Percentiles rank a stretch among this genome's conserved stretches.
Conservation (phyloP, 192 early-diverging fungal genomes). For the Chytriomyces sp. region DNA sequence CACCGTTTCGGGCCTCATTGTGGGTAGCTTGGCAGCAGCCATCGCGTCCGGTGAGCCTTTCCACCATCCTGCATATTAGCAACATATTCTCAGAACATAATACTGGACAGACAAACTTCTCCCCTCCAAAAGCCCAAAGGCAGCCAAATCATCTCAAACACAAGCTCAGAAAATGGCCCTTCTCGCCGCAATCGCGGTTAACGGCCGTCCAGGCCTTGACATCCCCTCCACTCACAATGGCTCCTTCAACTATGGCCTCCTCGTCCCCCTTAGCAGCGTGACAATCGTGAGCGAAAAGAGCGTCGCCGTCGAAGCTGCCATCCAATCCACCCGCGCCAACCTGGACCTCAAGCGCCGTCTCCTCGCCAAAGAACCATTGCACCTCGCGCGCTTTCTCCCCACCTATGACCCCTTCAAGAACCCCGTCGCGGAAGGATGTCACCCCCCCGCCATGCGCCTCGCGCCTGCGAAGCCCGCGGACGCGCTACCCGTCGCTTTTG, state of each 20-base stretch:
- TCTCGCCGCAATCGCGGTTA: slow-evolving; percentile 11
- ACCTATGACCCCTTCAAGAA: not conserved
- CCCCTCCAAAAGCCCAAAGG: not conserved
- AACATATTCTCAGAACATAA: too few relatives aligned
- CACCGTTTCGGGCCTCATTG: slow-evolving; percentile 11
- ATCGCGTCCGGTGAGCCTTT: not conserved
- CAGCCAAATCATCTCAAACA: not conserved
- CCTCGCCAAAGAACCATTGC: not conserved
- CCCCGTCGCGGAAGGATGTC: not conserved
- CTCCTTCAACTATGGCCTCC: slow-evolving; percentile 16
- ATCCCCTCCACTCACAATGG: slow-evolving; percentile 1
- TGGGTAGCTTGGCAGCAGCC: slow-evolving; percentile 13
- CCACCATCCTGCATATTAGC: not conserved
- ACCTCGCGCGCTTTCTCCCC: slow-evolving; percentile 9
- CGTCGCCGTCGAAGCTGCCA: not conserved
- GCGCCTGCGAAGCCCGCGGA: not conserved
- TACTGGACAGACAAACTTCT: too few relatives aligned
- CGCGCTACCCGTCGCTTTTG: not conserved
- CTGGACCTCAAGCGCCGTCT: not conserved
- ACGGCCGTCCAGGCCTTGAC: not conserved
- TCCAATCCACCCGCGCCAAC: not conserved
- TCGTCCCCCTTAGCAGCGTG: slow-evolving; percentile 1
- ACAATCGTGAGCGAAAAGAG: not conserved
- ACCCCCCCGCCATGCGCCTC: not conserved
- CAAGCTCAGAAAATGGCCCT: not conserved